Base-by-base conservation (phyloP, 257 asterid genomes). In the Gardenia jasminoides region DNA sequence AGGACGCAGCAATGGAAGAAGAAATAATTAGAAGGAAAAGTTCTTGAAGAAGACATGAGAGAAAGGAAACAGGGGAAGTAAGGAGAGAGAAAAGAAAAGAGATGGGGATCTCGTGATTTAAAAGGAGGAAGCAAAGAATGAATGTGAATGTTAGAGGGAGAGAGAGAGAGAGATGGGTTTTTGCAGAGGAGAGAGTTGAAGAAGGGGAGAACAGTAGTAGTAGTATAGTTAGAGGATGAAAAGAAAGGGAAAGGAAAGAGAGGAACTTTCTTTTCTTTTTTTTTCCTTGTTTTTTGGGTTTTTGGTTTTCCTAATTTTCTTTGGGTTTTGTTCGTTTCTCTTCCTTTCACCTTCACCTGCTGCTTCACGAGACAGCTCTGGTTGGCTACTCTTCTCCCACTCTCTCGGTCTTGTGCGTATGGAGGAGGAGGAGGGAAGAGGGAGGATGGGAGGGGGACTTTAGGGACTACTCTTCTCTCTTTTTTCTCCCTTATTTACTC, bases 31-130 rank as follows among this genome's bases (percentile, higher is more conserved):
- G 59, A 72, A 70, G 76, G 61, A 50, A 82, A 75, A 74, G 74
- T 9, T 59, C 22, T 56, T 48, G 85, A 66, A 80, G 77, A 75
- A 80, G 78, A 80, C 82, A 86, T 76, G 6, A 78, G 67, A 50
- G 61, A 56, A 26, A 80, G 70, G 28, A 12, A 44, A 43, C 22
- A 31, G 47, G 26, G n/a, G 20, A 13, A 30, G 22, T 16, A 66
- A 19, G 44, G 22, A 61, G 44, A 54, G 68, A 65, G 76, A 75
- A 84, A 81, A 80, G 68, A 80, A 67, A 24, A 73, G 62, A 72
- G 86, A 88, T 80, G 90, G 90, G 89, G 95, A 90, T 93, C 92
- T 88, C 91, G 93, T 92, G 95, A 91, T 76, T 81, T 80, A 78
- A 85, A 87, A 79, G 87, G 87, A 74, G 59, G 82, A 85, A 90